Evolutionary conservation across 257 asterid species (phyloP).

Genomic region (Solanum etuberosum): DNA sequence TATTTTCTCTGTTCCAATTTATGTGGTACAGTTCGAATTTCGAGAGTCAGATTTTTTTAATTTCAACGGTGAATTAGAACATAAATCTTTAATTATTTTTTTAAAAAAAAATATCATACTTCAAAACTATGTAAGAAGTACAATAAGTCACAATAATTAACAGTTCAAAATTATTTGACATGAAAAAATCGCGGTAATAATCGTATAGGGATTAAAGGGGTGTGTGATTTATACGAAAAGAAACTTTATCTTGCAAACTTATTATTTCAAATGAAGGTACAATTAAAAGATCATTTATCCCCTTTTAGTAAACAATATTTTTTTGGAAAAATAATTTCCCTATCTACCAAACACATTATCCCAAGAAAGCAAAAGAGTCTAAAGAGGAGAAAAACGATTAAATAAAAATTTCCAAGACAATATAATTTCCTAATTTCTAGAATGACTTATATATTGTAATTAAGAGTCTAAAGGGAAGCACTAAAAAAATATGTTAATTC

Average conservation of each 20-base stretch:
- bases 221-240: too few species aligned
- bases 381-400: not conserved
- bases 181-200: too few species aligned
- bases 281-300: not conserved
- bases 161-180: too few species aligned
- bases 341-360: not conserved
- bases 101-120: too few species aligned
- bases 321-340: not conserved
- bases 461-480: not conserved
- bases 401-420: not conserved
- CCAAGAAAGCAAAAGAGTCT: not conserved
- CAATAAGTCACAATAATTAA: too few species aligned
- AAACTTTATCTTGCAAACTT: not conserved
- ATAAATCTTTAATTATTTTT: too few species aligned
- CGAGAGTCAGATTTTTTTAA: too few species aligned
- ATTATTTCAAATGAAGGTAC: not conserved
- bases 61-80: not conserved
- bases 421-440: not conserved
- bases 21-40: not conserved
- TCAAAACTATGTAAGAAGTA: too few species aligned
- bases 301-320: not conserved
- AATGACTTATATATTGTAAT: not conserved
- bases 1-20: rapidly evolving
- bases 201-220: too few species aligned
- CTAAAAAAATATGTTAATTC: not conserved